Percentiles rank a stretch among this genome's conserved stretches.
These are phyloP conservation scores for Allium fistulosum DNA, from an alignment of 106 monocot species.

Conservation along the genomic window DNA sequence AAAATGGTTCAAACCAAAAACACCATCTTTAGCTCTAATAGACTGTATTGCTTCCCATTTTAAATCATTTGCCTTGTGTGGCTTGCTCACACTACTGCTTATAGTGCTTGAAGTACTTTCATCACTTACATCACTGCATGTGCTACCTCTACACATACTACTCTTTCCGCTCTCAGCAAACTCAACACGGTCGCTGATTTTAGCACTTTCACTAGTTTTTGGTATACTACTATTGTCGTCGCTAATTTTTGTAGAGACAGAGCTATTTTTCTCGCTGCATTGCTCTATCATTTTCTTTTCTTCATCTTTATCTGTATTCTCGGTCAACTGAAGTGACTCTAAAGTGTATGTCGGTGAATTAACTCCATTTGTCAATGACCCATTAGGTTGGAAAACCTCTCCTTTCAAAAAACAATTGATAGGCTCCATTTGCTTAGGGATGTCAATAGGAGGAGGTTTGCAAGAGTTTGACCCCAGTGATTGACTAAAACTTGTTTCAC, in stretches of 20 bases:
- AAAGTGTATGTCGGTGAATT: neutral
- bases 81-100: constrained; percentile 17
- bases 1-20: constrained; percentile 23
- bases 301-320: constrained; percentile 12
- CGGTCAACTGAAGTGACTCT: constrained; percentile 2
- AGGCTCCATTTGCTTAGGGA: constrained; percentile 2
- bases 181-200: constrained; percentile 16
- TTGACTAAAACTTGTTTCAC: constrained; percentile 10
- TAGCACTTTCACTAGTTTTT: constrained; percentile 14
- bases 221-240: constrained; percentile 14
- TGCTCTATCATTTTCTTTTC: constrained; percentile 20
- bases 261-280: constrained; percentile 16
- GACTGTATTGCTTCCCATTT: constrained; percentile 27
- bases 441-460: constrained; percentile 8
- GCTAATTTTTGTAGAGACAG: constrained; percentile 19
- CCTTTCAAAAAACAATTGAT: constrained; percentile 2
- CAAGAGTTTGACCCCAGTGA: constrained; percentile 4
- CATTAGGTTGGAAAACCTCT: neutral
- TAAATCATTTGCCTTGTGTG: constrained; percentile 26
- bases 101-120: constrained; percentile 25
- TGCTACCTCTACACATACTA: constrained; percentile 17
- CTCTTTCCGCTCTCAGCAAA: constrained; percentile 15
- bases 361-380: constrained; percentile 1
- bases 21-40: constrained; percentile 17
- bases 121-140: constrained; percentile 23